Evolutionary conservation across 2,329 filamentous ascomycete genomes (phyloP).

Genomic region (Fusarium gaditjirri): DNA sequence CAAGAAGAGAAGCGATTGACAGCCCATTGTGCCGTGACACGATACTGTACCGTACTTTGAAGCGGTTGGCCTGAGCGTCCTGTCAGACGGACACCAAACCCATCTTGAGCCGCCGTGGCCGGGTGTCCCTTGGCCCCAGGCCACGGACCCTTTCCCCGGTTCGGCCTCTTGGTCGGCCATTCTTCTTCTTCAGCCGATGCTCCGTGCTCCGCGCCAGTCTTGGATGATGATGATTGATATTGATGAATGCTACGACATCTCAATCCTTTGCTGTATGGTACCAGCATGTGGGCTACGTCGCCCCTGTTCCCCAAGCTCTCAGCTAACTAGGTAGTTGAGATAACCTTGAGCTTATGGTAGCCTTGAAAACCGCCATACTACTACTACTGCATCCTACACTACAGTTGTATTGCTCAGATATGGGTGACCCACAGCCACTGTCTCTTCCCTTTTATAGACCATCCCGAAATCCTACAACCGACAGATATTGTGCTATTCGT

Average conservation of each 20-base stretch:
- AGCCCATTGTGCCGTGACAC: constrained; percentile 11
- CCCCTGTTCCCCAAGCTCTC: constrained; percentile 14
- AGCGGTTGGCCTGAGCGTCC: constrained; percentile 41
- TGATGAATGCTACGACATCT: constrained; percentile 14
- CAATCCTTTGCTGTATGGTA: neutral
- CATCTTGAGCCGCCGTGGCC: constrained; percentile 35
- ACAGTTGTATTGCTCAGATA: constrained; percentile 17
- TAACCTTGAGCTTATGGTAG: constrained; percentile 14
- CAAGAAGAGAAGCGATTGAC: neutral
- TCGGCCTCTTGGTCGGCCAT: constrained; percentile 43
- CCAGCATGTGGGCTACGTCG: constrained; percentile 6
- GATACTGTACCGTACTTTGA: constrained; percentile 19
- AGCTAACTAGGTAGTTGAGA: neutral
- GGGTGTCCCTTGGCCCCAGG: constrained; percentile 21
- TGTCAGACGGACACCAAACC: constrained; percentile 41
- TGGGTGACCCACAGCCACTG: constrained; percentile 1
- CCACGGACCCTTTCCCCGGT: constrained; percentile 37
- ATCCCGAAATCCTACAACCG: neutral
- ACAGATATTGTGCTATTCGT: constrained; percentile 2
- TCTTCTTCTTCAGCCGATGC: constrained; percentile 36
- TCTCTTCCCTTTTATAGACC: constrained; percentile 2
- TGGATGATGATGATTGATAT: constrained; percentile 23
- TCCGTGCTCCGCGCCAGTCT: constrained; percentile 27
- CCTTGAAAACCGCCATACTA: neutral
- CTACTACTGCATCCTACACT: constrained; percentile 1